Evolutionary conservation across 2,329 filamentous ascomycete genomes (phyloP).

Genomic region (Seiridium unicorne): DNA sequence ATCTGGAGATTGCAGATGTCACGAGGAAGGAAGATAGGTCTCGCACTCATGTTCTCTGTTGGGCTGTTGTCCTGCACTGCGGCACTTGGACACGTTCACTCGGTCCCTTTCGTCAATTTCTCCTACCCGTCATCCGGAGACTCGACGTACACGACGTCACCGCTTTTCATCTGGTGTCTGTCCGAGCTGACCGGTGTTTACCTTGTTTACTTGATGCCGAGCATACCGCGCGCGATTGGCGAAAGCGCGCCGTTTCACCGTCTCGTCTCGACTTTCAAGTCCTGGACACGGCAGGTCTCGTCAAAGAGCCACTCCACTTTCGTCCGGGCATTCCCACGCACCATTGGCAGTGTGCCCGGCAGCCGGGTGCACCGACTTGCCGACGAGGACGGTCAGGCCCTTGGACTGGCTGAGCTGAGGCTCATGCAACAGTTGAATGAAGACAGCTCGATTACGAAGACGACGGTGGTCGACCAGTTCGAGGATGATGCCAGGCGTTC

Average conservation of each 20-base stretch:
- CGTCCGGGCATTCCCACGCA: neutral
- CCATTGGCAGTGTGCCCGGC: neutral
- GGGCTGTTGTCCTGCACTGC: neutral
- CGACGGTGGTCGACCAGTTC: neutral
- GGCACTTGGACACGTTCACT: neutral
- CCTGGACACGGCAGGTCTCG: neutral
- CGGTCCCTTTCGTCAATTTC: neutral
- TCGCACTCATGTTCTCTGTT: neutral
- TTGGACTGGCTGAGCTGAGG: neutral
- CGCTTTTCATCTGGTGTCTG: neutral
- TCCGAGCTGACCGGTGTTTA: neutral
- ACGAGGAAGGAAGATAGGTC: neutral
- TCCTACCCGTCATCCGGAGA: neutral
- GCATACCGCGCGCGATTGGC: neutral
- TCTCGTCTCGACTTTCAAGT: neutral
- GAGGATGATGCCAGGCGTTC: neutral
- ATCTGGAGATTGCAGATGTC: neutral
- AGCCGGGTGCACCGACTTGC: neutral
- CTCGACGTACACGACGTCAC: neutral
- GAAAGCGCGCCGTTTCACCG: neutral
- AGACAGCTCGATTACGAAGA: neutral
- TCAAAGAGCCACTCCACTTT: neutral
- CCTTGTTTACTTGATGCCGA: neutral
- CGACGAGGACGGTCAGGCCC: neutral
- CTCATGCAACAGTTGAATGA: neutral